Evolutionary conservation across 768 basidiomycete genomes (phyloP), one percentile per base, ranked within the genome.

Genomic region (Leccinum truebloodii): DNA sequence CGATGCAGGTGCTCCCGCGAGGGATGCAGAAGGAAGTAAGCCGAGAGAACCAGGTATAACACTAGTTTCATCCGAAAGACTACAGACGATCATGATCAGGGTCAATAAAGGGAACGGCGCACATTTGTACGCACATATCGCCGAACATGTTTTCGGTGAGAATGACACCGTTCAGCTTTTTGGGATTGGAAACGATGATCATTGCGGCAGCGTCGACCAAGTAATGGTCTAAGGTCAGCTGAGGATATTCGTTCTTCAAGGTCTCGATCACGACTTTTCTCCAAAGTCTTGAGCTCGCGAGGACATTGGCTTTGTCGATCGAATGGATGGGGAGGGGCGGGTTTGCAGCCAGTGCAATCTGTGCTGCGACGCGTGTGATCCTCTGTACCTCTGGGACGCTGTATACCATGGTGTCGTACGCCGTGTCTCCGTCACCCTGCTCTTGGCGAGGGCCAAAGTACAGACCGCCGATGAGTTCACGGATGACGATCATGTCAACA

Each of bases 1-100:
- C 6, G 80, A 69, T 1, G 84, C 88, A 2, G 87, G 95, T 24
- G 93, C 92, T 50, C 94, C 95, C 2, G 95, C 92, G 9, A 99
- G 86, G 14, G 95, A 98, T 32, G 97, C 97, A 13, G 97, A 98
- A 14, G 97, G 96, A 14, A 98, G 81, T 22, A 99, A 83, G 54
- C 97, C 97, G 10, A 99, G 87, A 30, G 97, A 98, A 18, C 97
- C 97, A 18, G 96, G 96, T 67, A 99, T 98, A 65, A 98, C 94
- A 65, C 95, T 98, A 13, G 88, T 85, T 75, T 99, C 94, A 74
- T 98, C 97, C 8, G 96, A 98, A 41, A 99, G 84, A 69, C 95
- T 98, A 69, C 48, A 52, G 16, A 32, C 12, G 53, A 34, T 10
- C 14, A 44, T 28, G 3, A 24, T 66, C 28, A 61, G 48, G 56